These are phyloP conservation scores for Yamadazyma membranifaciens DNA, from an alignment of 1,139 yeast genomes.

Conservation along the genomic window DNA sequence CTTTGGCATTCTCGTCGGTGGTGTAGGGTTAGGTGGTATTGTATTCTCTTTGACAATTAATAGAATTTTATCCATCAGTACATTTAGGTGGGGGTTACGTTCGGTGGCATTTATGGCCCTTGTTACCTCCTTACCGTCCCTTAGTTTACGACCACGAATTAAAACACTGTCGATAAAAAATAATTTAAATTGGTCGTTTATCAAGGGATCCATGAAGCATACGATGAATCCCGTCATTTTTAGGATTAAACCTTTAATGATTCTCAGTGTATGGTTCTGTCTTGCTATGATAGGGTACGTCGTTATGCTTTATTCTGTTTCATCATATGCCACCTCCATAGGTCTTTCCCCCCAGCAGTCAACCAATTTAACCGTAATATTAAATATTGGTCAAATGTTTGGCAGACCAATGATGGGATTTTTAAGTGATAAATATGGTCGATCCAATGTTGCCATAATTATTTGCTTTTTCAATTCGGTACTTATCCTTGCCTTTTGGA, in stretches of 20 bases:
- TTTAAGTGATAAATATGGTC: slow-evolving; percentile 56
- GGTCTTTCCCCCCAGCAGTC: slow-evolving; percentile 58
- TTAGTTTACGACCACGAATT: slow-evolving; percentile 47
- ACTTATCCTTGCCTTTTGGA: slow-evolving; percentile 51
- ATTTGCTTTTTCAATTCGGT: slow-evolving; percentile 31
- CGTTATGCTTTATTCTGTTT: slow-evolving; percentile 56
- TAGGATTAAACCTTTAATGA: slow-evolving; percentile 34
- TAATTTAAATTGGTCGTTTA: slow-evolving; percentile 20
- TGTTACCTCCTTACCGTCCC: slow-evolving; percentile 21
- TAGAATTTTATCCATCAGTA: slow-evolving; percentile 48
- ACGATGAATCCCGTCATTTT: slow-evolving; percentile 32
- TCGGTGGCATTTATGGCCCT: slow-evolving; percentile 44
- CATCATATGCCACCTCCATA: slow-evolving; percentile 59
- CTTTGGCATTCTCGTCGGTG: slow-evolving; percentile 56
- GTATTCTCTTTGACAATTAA: slow-evolving; percentile 50
- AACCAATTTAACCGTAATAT: slow-evolving; percentile 56
- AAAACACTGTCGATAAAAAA: slow-evolving; percentile 28
- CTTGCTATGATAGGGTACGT: slow-evolving; percentile 57
- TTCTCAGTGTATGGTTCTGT: slow-evolving; percentile 56
- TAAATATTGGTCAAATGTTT: slow-evolving; percentile 63
- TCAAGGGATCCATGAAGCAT: slow-evolving; percentile 20
- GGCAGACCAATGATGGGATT: slow-evolving; percentile 68
- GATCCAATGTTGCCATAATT: slow-evolving; percentile 48
- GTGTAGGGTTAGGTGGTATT: slow-evolving; percentile 68
- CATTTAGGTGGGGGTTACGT: slow-evolving; percentile 66